Conservation (phyloP, 75 land plant species). For the Larix kaempferi region DNA sequence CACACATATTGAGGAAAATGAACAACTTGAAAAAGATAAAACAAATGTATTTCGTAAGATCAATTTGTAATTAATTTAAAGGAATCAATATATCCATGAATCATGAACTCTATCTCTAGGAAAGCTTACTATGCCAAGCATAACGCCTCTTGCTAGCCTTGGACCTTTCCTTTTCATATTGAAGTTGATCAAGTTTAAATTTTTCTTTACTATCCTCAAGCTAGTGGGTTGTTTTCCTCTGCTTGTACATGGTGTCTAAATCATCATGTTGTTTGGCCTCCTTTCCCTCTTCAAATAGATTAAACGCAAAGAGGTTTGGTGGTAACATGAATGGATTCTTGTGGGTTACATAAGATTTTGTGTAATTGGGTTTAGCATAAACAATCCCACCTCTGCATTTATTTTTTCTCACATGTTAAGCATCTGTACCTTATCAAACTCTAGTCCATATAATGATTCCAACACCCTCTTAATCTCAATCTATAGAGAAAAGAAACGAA, state of each 20-base stretch:
- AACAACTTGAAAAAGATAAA: too few relatives aligned
- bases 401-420: conserved; percentile 97
- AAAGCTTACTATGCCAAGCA: conserved; percentile 8
- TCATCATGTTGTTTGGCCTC: not conserved
- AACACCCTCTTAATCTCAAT: conserved; percentile 86
- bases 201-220: conserved; percentile 4
- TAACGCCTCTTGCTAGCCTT: not conserved
- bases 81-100: too few relatives aligned
- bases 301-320: conserved; percentile 58
- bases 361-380: conserved; percentile 61
- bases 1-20: too few relatives aligned
- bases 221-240: not conserved
- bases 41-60: too few relatives aligned
- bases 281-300: conserved; percentile 40
- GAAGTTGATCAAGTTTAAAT: not conserved
- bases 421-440: conserved; percentile 86
- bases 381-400: conserved; percentile 52
- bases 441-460: conserved; percentile 82
- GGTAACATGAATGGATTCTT: conserved; percentile 56
- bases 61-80: too few relatives aligned
- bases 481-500: conserved; percentile 16
- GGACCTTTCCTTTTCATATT: not conserved
- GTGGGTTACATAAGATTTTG: conserved; percentile 84
- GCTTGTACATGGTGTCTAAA: not conserved
- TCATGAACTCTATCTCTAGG: conserved; percentile 2